phyloP scores from a whole-genome alignment of 129 eudicot species.

The Centella asiatica region DNA sequence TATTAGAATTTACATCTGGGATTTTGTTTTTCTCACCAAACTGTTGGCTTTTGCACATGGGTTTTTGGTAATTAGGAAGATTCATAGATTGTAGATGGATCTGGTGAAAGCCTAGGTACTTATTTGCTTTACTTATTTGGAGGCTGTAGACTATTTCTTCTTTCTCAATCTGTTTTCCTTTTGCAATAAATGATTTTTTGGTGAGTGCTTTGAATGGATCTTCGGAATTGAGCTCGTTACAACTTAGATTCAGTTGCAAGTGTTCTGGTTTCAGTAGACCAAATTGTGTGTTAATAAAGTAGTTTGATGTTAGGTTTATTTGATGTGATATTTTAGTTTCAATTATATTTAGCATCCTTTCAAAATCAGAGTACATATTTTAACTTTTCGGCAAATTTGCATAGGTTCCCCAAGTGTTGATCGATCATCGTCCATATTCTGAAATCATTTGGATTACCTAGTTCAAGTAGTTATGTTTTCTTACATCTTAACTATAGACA shows the following conservation, averaged over 20 bases:
- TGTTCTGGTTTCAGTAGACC: not conserved
- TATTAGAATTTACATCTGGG: conserved; percentile 1
- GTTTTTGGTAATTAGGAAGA: not conserved
- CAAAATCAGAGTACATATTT: too few species aligned
- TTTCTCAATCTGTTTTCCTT: too few species aligned
- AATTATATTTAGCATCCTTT: not conserved
- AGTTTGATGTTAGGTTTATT: too few species aligned
- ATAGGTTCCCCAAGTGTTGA: not conserved
- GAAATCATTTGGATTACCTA: not conserved
- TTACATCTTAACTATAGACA: not conserved
- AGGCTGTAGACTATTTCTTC: not conserved
- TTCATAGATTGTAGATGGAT: not conserved
- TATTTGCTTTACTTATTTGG: not conserved
- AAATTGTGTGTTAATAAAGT: not conserved
- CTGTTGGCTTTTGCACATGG: not conserved
- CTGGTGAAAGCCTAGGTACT: not conserved
- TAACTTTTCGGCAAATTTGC: not conserved
- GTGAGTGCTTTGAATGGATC: not conserved
- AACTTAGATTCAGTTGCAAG: not conserved
- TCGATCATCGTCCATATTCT: too few species aligned
- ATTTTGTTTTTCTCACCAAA: not conserved
- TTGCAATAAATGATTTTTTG: not conserved
- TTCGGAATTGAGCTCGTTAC: not conserved
- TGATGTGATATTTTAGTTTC: not conserved
- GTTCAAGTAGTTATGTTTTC: too few species aligned